Evolutionary conservation across 257 asterid genomes (phyloP), one percentile per base, ranked within the genome.

Genomic region (Echites panduratus): DNA sequence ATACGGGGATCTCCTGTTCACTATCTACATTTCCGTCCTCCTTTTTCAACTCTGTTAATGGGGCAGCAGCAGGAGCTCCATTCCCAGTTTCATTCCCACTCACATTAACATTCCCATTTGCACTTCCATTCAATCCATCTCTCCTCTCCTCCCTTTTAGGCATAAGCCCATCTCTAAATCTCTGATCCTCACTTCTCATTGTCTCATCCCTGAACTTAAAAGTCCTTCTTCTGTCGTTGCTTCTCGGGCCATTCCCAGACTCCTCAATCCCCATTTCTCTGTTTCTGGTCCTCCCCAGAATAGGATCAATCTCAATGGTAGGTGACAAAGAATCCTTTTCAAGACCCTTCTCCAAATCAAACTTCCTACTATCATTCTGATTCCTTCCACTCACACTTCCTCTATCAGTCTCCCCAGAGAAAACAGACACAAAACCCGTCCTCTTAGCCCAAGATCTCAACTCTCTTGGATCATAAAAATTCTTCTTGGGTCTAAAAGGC

Each of bases 381-480:
- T 74, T 72, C 69, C 78, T 79, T 49, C 81, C 82, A 74, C 89
- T 85, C 68, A 53, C 68, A 80, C 91, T 86, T 68, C 76, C 52
- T 65, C 77, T 84, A 64, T 84, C 87, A 70, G 87, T 84, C 80
- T 90, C 98, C 38, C 89, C 87, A 52, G 99, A 92, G 62, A 91
- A 84, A 24, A 81, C 86, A 26, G 99, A 91, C 65, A 92, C 96
- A 79, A 95, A 95, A 58, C 99, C 98, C 22, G 99, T 92, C 70
- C 84, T 87, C 80, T 92, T 95, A 76, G 99, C 99, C 99, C 99
- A 95, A 79, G 99, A 92, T 85, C 89, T 86, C 84, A 95, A 80
- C 78, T 92, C 99, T 70, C 80, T 87, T 22, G 98, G 99, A 77
- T 92, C 96, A 79, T 89, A 77, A 59, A 75, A 71, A 29, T 89